phyloP scores from a whole-genome alignment of 805 yeast species.

The Yarrowia sp. region DNA sequence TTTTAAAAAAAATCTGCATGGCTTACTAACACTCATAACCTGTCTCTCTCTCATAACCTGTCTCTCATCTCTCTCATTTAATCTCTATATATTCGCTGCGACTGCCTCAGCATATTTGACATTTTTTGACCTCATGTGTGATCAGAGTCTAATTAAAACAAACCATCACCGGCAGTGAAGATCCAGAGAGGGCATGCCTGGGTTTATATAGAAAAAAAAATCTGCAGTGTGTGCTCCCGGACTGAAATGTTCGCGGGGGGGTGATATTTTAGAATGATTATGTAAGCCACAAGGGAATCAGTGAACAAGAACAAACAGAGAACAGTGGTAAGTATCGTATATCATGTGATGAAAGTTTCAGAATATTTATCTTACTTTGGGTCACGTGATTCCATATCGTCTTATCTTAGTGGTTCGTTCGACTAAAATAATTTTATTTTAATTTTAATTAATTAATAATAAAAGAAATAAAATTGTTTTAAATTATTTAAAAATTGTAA shows the following conservation, averaged over 20 bases:
- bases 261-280: not conserved
- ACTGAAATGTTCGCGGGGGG: not conserved
- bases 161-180: slow-evolving; percentile 25
- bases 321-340: too few relatives aligned
- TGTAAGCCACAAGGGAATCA: not conserved
- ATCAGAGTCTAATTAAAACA: slow-evolving; percentile 26
- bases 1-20: too few relatives aligned
- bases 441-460: too few relatives aligned
- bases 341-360: too few relatives aligned
- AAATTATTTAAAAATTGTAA: too few relatives aligned
- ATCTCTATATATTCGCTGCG: not conserved
- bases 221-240: not conserved
- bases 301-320: too few relatives aligned
- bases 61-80: not conserved
- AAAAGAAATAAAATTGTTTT: too few relatives aligned
- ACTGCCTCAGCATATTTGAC: slow-evolving; percentile 27
- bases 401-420: too few relatives aligned
- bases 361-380: too few relatives aligned
- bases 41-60: not conserved
- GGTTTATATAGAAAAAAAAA: slow-evolving; percentile 9
- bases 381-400: too few relatives aligned
- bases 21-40: not conserved
- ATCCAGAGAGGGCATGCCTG: not conserved
- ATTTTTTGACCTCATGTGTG: slow-evolving; percentile 24
- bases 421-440: too few relatives aligned